These are phyloP conservation scores for Saturnispora sanitii DNA, from an alignment of 805 yeast species.

Conservation along the genomic window DNA sequence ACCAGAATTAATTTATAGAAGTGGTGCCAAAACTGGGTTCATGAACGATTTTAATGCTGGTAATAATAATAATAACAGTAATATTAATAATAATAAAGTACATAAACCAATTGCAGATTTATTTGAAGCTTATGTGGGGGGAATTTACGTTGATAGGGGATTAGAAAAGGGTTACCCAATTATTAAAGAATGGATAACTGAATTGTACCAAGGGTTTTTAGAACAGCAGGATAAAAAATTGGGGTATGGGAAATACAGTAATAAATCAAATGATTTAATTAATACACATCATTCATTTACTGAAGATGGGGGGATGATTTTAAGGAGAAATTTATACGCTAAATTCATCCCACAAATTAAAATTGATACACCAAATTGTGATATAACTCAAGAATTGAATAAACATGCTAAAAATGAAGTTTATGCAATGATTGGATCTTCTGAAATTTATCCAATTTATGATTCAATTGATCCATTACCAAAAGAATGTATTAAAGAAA, in stretches of 20 bases:
- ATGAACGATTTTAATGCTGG: slow-evolving; percentile 16
- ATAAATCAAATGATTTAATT: neutral
- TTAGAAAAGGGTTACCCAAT: slow-evolving; percentile 19
- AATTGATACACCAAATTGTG: slow-evolving; percentile 5
- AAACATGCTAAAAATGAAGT: slow-evolving; percentile 67
- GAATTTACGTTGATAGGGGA: slow-evolving; percentile 46
- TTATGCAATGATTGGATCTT: slow-evolving; percentile 72
- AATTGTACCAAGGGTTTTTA: slow-evolving; percentile 25
- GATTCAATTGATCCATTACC: slow-evolving; percentile 23
- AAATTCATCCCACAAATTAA: neutral
- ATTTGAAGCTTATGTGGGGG: slow-evolving; percentile 92
- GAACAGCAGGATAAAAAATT: slow-evolving; percentile 9
- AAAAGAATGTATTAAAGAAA: slow-evolving; percentile 7
- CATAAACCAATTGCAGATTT: slow-evolving; percentile 55
- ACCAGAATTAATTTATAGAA: slow-evolving; percentile 26
- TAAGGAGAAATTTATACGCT: slow-evolving; percentile 4
- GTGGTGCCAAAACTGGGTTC: neutral
- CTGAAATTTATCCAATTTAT: slow-evolving; percentile 54
- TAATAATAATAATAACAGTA: slow-evolving; percentile 8
- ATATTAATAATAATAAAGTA: too few relatives aligned
- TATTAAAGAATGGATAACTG: slow-evolving; percentile 47
- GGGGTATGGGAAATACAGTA: slow-evolving; percentile 4
- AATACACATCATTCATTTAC: slow-evolving; percentile 1
- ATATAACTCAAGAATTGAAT: slow-evolving; percentile 32
- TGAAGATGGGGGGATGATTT: neutral